Evolutionary conservation across 2,329 filamentous ascomycete genomes (phyloP), one percentile per base, ranked within the genome.

Genomic region (Sporothrix mexicana): DNA sequence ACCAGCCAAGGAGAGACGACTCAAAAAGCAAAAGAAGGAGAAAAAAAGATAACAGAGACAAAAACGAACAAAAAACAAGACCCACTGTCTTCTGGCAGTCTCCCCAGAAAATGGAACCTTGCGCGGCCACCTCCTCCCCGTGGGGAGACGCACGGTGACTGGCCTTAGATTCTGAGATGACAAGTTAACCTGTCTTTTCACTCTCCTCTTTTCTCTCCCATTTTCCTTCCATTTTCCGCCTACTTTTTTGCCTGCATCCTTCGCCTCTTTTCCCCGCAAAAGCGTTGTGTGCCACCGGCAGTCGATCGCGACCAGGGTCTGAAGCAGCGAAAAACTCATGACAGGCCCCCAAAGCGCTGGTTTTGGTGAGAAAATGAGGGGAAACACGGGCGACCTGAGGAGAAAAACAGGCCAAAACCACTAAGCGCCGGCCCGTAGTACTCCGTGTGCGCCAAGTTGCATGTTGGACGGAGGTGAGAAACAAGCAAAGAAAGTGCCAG

Each of bases 251-350:
- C 10, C 23, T 36, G 55, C 55, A 57, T 57, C 55, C 55, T 57
- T 57, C 55, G 55, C 55, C 55, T 57, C 55, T 57, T n/a, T 66
- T 45, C 61, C 61, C 61, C 61, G 61, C 61, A 66, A 66, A 47
- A 47, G n/a, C 41, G 41, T 62, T 41, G 59, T 20, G 30, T 61
- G 25, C 53, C 53, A 49, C 10, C 23, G 55, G 55, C 55, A 30
- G 55, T 30, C 55, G 55, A 57, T 57, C 55, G 15, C 23, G 55
- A 57, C 55, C 55, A 13, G 55, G 55, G 55, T 57, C 23, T 15
- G 23, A 25, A 36, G n/a, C 7, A 25, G 51, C 30, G 30, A 30
- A 4, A 7, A 36, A 36, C 2, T 36, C 30, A 36, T 36, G 30
- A 36, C 30, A 5, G 30, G 30, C 30, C 30, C 30, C 30, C 30